Conservation (phyloP, 768 basidiomycete genomes). For the Daedalea quercina region DNA sequence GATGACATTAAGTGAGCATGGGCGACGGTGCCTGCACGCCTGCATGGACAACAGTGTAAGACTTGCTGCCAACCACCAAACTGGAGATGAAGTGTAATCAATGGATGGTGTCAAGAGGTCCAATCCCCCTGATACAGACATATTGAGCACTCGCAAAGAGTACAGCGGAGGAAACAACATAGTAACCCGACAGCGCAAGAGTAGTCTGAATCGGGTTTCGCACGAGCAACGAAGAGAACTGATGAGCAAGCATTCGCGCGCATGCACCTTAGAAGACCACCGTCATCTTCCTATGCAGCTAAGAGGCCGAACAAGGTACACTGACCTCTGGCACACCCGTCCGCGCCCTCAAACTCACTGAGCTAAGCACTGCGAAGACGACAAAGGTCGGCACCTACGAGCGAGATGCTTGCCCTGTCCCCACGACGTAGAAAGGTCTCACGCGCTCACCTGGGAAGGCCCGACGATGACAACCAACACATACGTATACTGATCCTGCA, state of each 20-base stretch:
- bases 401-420: neutral
- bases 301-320: no score
- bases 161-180: neutral
- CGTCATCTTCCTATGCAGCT: neutral
- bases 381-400: neutral
- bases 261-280: neutral
- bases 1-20: no score
- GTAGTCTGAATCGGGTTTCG: conserved; percentile 17
- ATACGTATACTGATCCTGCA: no score
- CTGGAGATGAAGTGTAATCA: no score
- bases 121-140: no score
- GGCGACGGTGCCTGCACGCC: no score
- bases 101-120: no score
- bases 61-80: no score
- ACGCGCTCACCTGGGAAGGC: no score
- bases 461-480: neutral
- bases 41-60: no score
- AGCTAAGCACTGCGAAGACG: conserved; percentile 46
- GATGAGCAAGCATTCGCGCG: conserved; percentile 1
- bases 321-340: conserved; percentile 23
- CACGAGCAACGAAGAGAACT: conserved; percentile 10
- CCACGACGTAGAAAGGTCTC: no score
- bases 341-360: conserved; percentile 55
- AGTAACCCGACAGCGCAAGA: neutral
- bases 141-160: neutral